phyloP scores from a whole-genome alignment of 169 alveolate species.

The Pseudocohnilembus persalinus region DNA sequence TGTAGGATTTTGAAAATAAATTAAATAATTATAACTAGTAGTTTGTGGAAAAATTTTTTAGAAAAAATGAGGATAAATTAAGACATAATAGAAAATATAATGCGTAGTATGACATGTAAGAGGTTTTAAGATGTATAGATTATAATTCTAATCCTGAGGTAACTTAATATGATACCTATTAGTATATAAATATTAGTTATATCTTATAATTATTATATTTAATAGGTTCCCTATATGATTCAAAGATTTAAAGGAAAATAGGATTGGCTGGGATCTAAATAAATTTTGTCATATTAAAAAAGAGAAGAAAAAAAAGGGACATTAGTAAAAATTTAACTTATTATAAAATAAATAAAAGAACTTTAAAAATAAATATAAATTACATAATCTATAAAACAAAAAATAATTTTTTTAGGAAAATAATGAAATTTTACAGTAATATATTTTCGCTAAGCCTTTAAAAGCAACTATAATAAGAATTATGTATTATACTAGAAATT shows the following conservation, averaged over 20 bases:
- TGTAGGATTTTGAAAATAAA: background rate
- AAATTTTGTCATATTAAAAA: background rate
- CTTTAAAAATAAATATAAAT: no score
- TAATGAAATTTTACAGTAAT: constrained; percentile 16
- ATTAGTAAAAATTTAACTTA: background rate
- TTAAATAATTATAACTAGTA: no score
- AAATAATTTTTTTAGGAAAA: background rate
- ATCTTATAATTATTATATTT: no score
- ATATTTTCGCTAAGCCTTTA: constrained; percentile 39
- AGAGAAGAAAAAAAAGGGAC: background rate
- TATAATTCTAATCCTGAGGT: background rate
- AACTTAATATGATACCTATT: background rate
- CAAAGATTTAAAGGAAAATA: background rate
- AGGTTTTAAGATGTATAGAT: background rate
- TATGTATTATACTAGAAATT: constrained; percentile 33
- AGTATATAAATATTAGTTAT: no score
- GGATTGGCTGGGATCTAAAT: background rate
- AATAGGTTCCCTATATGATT: background rate
- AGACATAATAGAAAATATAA: background rate
- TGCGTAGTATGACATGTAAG: background rate
- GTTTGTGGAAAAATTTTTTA: background rate
- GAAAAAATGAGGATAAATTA: background rate
- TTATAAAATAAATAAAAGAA: no score
- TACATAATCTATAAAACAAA: no score
- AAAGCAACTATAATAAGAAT: constrained; percentile 42